phyloP scores from a whole-genome alignment of 371 early-diverging fungal species.

The Catenaria anguillulae region DNA sequence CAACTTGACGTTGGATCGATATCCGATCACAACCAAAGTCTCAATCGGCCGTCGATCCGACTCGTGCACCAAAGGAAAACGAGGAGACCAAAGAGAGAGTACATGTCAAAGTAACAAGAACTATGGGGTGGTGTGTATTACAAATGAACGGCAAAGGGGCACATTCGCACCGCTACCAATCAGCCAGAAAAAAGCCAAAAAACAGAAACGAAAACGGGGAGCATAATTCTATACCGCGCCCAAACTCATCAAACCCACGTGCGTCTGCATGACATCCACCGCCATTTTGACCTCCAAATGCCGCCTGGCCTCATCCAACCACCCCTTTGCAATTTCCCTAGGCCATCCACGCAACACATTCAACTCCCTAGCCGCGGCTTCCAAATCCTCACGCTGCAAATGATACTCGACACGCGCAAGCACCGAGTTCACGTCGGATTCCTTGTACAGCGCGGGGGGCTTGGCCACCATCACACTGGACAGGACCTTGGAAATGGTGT shows the following conservation, averaged over 20 bases:
- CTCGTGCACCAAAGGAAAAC: too few species aligned
- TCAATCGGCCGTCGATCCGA: too few species aligned
- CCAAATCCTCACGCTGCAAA: constrained; percentile 61
- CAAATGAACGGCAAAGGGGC: too few species aligned
- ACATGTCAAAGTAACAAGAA: too few species aligned
- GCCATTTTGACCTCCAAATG: constrained; percentile 85
- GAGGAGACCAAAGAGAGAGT: too few species aligned
- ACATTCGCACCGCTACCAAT: too few species aligned
- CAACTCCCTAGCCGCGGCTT: constrained; percentile 77
- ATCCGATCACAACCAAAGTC: too few species aligned
- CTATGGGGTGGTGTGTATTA: too few species aligned
- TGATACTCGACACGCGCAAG: constrained; percentile 66
- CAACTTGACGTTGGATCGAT: too few species aligned
- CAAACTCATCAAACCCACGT: neutral
- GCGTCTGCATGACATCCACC: constrained; percentile 36
- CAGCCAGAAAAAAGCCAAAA: too few species aligned
- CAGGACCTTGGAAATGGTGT: constrained; percentile 52
- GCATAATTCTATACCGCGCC: constrained; percentile 6
- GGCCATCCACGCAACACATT: constrained; percentile 92
- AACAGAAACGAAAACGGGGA: too few species aligned
- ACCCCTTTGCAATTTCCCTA: constrained; percentile 70
- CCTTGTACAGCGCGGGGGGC: constrained; percentile 60
- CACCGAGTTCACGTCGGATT: constrained; percentile 78
- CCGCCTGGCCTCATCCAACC: constrained; percentile 68
- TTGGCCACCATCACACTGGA: constrained; percentile 70